These are phyloP conservation scores for Arctium minus DNA, from an alignment of 129 eudicot species.

Conservation along the genomic window DNA sequence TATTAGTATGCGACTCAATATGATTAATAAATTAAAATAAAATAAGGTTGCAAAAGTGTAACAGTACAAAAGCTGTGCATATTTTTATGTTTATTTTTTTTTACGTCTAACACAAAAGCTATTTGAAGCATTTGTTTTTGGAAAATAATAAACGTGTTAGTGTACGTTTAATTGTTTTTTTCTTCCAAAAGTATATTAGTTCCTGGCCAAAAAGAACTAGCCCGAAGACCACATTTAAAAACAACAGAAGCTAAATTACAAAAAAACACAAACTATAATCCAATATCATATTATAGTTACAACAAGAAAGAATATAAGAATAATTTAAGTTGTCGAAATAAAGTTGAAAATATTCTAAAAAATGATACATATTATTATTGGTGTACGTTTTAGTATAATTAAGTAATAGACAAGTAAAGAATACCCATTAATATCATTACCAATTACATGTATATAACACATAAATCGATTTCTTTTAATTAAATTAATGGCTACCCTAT, in stretches of 20 bases:
- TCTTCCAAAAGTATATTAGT: background rate
- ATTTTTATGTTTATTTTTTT: background rate
- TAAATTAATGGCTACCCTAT: too few relatives aligned
- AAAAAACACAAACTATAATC: background rate
- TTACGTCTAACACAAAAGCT: background rate
- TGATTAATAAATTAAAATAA: background rate
- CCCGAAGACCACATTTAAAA: background rate
- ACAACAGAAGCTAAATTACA: background rate
- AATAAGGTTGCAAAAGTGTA: background rate
- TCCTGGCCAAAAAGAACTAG: background rate
- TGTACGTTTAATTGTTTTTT: background rate
- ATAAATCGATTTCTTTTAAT: too few relatives aligned
- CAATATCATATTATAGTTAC: background rate
- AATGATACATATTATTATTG: background rate
- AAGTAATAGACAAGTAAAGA: background rate
- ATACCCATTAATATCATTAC: too few relatives aligned
- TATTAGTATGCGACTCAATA: too few relatives aligned
- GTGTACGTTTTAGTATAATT: background rate
- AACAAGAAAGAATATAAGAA: background rate
- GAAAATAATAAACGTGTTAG: background rate
- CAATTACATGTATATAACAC: too few relatives aligned
- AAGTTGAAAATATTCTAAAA: background rate
- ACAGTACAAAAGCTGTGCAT: slow-evolving; percentile 2
- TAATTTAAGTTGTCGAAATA: background rate
- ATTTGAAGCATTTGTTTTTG: background rate